Conservation (phyloP, 805 yeast species). For the Candida sithepensis region DNA sequence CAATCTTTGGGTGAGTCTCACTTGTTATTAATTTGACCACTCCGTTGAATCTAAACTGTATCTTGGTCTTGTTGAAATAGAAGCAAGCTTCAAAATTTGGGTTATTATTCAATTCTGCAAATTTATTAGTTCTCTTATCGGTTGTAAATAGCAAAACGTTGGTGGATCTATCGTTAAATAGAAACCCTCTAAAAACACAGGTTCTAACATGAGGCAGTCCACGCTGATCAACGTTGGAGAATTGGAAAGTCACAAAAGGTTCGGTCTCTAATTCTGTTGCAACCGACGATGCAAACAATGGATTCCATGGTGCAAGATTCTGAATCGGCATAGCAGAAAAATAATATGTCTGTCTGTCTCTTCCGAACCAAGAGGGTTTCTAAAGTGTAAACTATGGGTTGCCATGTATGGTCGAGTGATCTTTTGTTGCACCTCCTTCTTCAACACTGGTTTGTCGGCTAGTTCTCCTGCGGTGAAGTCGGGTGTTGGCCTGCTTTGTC, state of each 20-base stretch:
- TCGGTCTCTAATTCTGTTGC: constrained; percentile 40
- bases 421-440: too few species aligned
- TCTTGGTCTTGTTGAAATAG: constrained; percentile 57
- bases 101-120: constrained; percentile 45
- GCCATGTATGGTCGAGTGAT: neutral
- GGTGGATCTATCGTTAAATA: constrained; percentile 64
- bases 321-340: constrained; percentile 18
- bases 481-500: too few species aligned
- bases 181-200: constrained; percentile 68
- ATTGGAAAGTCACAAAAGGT: constrained; percentile 60
- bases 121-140: constrained; percentile 67
- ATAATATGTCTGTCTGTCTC: too few species aligned
- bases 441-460: too few species aligned
- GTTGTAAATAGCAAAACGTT: constrained; percentile 69
- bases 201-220: constrained; percentile 62
- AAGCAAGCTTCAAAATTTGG: constrained; percentile 73
- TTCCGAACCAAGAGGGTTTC: too few species aligned
- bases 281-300: constrained; percentile 53
- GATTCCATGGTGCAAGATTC: constrained; percentile 72
- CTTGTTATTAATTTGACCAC: constrained; percentile 45
- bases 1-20: constrained; percentile 22
- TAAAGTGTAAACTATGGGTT: too few species aligned
- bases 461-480: too few species aligned
- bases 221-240: constrained; percentile 62
- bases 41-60: constrained; percentile 75